Conservation (phyloP, 352 stramenopile species). For the Phytophthora citrophthora region DNA sequence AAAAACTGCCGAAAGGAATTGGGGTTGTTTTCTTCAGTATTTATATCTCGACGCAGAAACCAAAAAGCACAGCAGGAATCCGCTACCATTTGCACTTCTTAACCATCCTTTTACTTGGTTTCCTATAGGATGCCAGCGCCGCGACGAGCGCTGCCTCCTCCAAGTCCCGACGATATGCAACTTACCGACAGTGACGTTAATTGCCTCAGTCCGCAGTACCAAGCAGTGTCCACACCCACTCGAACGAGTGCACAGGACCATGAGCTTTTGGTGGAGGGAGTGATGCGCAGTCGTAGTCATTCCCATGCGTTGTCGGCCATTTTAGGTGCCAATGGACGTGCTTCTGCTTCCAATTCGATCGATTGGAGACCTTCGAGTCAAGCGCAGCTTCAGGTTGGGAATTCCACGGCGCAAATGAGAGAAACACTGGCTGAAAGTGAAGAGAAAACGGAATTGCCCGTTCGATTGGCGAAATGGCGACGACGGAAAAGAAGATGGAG, state of each 20-base stretch:
- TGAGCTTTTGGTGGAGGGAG: conserved; percentile 11
- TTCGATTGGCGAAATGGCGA: conserved; percentile 38
- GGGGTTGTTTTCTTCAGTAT: conserved; percentile 15
- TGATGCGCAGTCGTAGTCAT: conserved; percentile 37
- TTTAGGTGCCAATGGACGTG: conserved; percentile 34
- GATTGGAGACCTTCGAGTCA: conserved; percentile 35
- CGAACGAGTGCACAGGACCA: conserved; percentile 17
- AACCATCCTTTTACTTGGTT: conserved; percentile 17
- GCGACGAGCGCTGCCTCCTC: conserved; percentile 29
- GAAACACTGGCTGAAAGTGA: conserved; percentile 13
- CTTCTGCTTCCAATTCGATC: conserved; percentile 17
- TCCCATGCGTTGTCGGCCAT: conserved; percentile 56
- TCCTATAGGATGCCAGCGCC: conserved; percentile 19
- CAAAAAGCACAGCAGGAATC: no score
- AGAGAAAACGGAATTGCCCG: conserved; percentile 41
- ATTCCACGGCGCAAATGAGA: conserved; percentile 7
- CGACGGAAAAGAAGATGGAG: conserved; percentile 28
- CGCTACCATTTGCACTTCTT: no score
- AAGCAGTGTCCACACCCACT: conserved; percentile 43
- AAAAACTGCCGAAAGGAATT: conserved; percentile 6
- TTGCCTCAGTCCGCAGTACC: conserved; percentile 40
- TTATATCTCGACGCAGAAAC: conserved; percentile 7
- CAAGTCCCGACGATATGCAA: conserved; percentile 11
- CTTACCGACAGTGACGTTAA: conserved; percentile 2
- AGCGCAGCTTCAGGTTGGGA: conserved; percentile 13